Evolutionary conservation across 768 basidiomycete species (phyloP).

Genomic region (Pleurotus citrinopileatus): DNA sequence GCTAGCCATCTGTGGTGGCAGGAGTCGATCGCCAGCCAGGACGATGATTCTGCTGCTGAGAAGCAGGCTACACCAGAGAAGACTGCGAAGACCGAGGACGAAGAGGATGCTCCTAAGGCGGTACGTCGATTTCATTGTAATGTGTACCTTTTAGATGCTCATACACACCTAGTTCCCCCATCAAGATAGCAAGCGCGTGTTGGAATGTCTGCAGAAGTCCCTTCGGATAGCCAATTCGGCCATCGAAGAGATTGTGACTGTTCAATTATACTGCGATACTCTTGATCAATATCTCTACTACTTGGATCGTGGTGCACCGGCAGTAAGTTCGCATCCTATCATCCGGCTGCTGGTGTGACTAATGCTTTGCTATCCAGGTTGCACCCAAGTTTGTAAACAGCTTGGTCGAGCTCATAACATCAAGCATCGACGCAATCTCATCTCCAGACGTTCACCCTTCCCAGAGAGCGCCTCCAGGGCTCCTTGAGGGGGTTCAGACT

Average conservation of each 20-base stretch:
- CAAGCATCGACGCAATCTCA: constrained; percentile 88
- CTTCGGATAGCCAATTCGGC: constrained; percentile 94
- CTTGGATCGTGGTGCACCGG: constrained; percentile 89
- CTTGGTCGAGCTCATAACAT: constrained; percentile 92
- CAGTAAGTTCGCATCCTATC: constrained; percentile 55
- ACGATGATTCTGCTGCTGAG: constrained; percentile 31
- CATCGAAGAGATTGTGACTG: constrained; percentile 94
- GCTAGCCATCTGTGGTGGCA: constrained; percentile 99
- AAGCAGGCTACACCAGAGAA: constrained; percentile 33
- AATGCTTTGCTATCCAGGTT: no score
- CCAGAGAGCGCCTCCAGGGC: constrained; percentile 81
- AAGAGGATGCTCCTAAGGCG: constrained; percentile 45
- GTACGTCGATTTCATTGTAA: constrained; percentile 38
- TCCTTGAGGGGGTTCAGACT: constrained; percentile 89
- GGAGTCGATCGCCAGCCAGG: constrained; percentile 43
- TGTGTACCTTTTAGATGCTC: constrained; percentile 1
- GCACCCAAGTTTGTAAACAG: constrained; percentile 97
- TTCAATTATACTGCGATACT: constrained; percentile 94
- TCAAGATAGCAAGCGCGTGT: constrained; percentile 94
- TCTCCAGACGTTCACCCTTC: constrained; percentile 87
- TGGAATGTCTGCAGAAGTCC: constrained; percentile 97
- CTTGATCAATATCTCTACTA: constrained; percentile 96
- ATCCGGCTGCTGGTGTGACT: no score
- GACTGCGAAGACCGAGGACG: constrained; percentile 36
- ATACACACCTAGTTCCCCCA: constrained; percentile 60